Conservation (phyloP, 495 filamentous ascomycete genomes). For the Penicillium fimorum region DNA sequence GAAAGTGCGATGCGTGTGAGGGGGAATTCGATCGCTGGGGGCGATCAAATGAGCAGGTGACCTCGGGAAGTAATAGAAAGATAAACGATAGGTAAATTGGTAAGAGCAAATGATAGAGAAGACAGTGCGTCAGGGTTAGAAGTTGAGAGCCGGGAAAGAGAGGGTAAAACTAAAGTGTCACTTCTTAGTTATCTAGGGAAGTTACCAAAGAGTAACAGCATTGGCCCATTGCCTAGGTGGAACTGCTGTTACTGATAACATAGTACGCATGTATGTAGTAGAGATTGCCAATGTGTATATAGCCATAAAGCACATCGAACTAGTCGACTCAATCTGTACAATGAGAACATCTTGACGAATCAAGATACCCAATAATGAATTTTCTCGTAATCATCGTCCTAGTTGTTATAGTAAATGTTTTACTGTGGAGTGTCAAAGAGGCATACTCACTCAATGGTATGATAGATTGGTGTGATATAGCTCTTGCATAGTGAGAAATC, state of each 20-base stretch:
- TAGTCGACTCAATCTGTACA: not conserved
- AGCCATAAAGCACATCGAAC: not conserved
- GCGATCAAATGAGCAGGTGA: not conserved
- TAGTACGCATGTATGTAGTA: not conserved
- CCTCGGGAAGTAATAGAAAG: not conserved
- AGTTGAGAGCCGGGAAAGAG: not conserved
- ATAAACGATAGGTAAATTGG: not conserved
- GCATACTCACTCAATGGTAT: not conserved
- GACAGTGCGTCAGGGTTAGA: too few relatives aligned
- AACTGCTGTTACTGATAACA: not conserved
- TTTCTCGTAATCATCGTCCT: not conserved
- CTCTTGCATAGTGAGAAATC: not conserved
- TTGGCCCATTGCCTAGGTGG: not conserved
- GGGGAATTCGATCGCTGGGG: not conserved
- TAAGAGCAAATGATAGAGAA: too few relatives aligned
- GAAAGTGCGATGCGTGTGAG: not conserved
- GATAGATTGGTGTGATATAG: not conserved
- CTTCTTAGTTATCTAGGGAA: not conserved
- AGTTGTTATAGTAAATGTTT: not conserved
- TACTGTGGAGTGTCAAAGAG: not conserved
- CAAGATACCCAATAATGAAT: not conserved
- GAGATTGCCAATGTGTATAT: too few relatives aligned
- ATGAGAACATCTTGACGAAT: not conserved
- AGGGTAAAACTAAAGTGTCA: not conserved
- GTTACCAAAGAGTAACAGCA: not conserved